These are phyloP conservation scores for Mycena indigotica DNA, from an alignment of 768 basidiomycete genomes.

Conservation along the genomic window DNA sequence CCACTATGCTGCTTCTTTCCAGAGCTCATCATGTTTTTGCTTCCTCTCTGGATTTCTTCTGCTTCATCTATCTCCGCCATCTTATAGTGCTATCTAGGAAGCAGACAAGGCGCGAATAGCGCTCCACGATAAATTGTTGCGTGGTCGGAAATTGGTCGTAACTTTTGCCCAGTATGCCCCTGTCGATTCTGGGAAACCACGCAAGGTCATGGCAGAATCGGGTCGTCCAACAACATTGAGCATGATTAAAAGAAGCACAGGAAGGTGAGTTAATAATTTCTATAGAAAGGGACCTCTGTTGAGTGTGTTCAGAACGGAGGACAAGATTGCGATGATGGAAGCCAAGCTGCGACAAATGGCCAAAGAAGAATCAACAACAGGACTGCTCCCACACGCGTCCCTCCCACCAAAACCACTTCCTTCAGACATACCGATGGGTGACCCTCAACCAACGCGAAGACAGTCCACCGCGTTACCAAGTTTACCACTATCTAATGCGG, in stretches of 20 bases:
- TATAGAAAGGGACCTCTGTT: slow-evolving; percentile 47
- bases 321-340: slow-evolving; percentile 95
- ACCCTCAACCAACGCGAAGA: slow-evolving; percentile 13
- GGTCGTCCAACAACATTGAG: slow-evolving; percentile 84
- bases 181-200: slow-evolving; percentile 38
- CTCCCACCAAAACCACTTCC: slow-evolving; percentile 48
- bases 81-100: slow-evolving; percentile 57
- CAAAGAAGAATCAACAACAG: slow-evolving; percentile 19
- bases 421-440: slow-evolving; percentile 12
- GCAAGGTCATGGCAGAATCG: slow-evolving; percentile 55
- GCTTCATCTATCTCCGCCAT: slow-evolving; percentile 14
- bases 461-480: slow-evolving; percentile 13
- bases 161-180: slow-evolving; percentile 90
- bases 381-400: slow-evolving; percentile 35
- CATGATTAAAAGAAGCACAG: slow-evolving; percentile 71
- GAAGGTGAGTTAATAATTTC: too few relatives aligned
- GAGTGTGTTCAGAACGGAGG: slow-evolving; percentile 58
- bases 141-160: slow-evolving; percentile 88
- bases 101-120: slow-evolving; percentile 74
- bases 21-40: slow-evolving; percentile 38
- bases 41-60: slow-evolving; percentile 25
- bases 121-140: slow-evolving; percentile 77
- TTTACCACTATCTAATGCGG: slow-evolving; percentile 24
- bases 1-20: slow-evolving; percentile 12
- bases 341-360: slow-evolving; percentile 88